phyloP scores from a whole-genome alignment of 2,329 filamentous ascomycete genomes.

The Cercospora beticola region DNA sequence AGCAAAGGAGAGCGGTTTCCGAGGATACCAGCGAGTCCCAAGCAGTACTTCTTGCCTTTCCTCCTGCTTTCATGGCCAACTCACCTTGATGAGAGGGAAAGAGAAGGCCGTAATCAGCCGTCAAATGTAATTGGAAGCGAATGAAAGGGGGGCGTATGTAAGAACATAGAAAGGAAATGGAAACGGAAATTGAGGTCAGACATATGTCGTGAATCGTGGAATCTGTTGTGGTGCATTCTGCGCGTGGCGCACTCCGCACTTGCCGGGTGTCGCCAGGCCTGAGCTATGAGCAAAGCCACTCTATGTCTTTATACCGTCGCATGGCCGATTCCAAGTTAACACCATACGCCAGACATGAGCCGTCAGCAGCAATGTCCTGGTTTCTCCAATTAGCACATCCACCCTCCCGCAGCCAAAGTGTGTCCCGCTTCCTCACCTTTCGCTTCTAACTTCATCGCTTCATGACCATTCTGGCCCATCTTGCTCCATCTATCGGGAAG shows the following conservation, averaged over 20 bases:
- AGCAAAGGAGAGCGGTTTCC: slow-evolving; percentile 41
- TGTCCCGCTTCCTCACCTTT: not conserved
- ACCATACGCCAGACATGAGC: slow-evolving; percentile 16
- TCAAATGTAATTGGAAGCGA: not conserved
- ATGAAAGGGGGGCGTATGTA: not conserved
- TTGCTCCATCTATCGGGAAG: slow-evolving; percentile 51
- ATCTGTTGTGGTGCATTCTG: slow-evolving; percentile 9
- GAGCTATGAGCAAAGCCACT: slow-evolving; percentile 13
- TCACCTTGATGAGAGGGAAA: slow-evolving; percentile 29
- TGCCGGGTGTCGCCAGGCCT: slow-evolving; percentile 12
- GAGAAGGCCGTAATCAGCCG: slow-evolving; percentile 36
- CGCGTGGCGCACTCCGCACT: slow-evolving; percentile 12
- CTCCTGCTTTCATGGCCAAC: slow-evolving; percentile 34
- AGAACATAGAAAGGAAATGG: not conserved
- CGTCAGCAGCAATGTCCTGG: slow-evolving; percentile 14
- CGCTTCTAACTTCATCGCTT: slow-evolving; percentile 1
- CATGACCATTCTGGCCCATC: not conserved
- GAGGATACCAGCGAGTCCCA: slow-evolving; percentile 36
- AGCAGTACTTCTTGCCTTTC: slow-evolving; percentile 32
- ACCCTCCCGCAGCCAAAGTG: not conserved
- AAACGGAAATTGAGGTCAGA: not conserved
- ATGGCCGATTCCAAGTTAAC: slow-evolving; percentile 7
- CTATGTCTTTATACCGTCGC: slow-evolving; percentile 4
- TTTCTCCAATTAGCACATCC: not conserved
- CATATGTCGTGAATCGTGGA: slow-evolving; percentile 1